These are phyloP conservation scores for Tulasnella sp. DNA, from an alignment of 768 basidiomycete genomes.

Conservation along the genomic window DNA sequence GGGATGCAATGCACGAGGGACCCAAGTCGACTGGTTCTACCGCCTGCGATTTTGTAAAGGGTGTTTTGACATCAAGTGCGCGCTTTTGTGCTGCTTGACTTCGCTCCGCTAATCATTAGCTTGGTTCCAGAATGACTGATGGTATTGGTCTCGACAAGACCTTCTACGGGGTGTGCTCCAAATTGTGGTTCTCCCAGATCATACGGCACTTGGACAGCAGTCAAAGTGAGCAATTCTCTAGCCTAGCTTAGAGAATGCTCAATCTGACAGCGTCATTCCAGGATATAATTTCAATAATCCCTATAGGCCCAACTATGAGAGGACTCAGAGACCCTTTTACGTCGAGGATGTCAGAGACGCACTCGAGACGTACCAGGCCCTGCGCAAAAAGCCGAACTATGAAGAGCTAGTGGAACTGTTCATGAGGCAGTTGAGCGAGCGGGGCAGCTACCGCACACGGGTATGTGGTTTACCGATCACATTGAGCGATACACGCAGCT, in stretches of 20 bases:
- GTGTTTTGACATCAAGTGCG: constrained; percentile 2
- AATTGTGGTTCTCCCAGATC: background rate
- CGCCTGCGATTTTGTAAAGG: background rate
- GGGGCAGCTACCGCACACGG: background rate
- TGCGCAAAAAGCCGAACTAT: background rate
- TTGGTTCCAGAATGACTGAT: background rate
- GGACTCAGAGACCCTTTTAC: background rate
- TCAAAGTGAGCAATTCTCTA: background rate
- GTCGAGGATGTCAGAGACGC: background rate
- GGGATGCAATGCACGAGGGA: background rate
- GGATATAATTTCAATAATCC: background rate
- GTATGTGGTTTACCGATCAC: background rate
- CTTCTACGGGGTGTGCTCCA: background rate
- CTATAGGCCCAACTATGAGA: background rate
- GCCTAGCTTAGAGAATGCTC: background rate
- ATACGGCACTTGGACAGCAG: background rate
- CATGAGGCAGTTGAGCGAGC: background rate
- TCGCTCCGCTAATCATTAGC: background rate
- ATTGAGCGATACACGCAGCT: background rate
- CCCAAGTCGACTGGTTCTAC: background rate
- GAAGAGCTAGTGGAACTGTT: background rate
- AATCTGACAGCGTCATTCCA: background rate
- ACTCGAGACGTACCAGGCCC: background rate
- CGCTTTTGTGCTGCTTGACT: background rate
- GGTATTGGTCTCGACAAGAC: background rate